Evolutionary conservation across 768 basidiomycete genomes (phyloP).

Genomic region (Hemileccinum rubropunctum): DNA sequence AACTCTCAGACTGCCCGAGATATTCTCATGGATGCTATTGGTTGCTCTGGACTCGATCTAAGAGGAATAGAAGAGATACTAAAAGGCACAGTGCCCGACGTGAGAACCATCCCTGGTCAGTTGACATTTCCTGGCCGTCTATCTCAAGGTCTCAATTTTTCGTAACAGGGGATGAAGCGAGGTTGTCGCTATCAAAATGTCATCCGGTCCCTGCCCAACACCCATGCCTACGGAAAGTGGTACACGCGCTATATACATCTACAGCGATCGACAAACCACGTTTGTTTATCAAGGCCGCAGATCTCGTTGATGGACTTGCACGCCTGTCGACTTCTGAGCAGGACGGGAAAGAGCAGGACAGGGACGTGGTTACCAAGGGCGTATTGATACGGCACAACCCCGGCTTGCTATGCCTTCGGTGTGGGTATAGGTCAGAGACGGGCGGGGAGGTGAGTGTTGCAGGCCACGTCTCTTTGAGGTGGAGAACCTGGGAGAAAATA

Average conservation of each 20-base stretch:
- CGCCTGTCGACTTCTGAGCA: conserved; percentile 39
- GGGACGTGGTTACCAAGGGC: conserved; percentile 67
- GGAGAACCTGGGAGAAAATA: conserved; percentile 65
- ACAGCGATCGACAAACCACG: conserved; percentile 59
- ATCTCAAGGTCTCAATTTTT: not conserved
- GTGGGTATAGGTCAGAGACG: conserved; percentile 56
- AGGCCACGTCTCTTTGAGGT: conserved; percentile 37
- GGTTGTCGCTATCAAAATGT: conserved; percentile 57
- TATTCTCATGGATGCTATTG: conserved; percentile 58
- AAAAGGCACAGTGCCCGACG: conserved; percentile 31
- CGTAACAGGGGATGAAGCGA: conserved; percentile 46
- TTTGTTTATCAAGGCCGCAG: conserved; percentile 68
- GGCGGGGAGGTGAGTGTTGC: conserved; percentile 29
- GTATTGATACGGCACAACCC: conserved; percentile 39
- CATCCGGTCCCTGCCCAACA: conserved; percentile 49
- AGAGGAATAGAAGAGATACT: conserved; percentile 48
- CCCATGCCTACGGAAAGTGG: conserved; percentile 39
- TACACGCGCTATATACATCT: conserved; percentile 47
- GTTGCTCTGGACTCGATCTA: conserved; percentile 64
- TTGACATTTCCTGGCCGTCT: conserved; percentile 9
- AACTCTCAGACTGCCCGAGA: conserved; percentile 63
- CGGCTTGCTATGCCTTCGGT: conserved; percentile 54
- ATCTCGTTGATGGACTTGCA: conserved; percentile 64
- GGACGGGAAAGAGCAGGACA: conserved; percentile 38
- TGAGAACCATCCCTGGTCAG: conserved; percentile 23